Conservation (phyloP, 805 yeast species). For the Metschnikowia rubicola region DNA sequence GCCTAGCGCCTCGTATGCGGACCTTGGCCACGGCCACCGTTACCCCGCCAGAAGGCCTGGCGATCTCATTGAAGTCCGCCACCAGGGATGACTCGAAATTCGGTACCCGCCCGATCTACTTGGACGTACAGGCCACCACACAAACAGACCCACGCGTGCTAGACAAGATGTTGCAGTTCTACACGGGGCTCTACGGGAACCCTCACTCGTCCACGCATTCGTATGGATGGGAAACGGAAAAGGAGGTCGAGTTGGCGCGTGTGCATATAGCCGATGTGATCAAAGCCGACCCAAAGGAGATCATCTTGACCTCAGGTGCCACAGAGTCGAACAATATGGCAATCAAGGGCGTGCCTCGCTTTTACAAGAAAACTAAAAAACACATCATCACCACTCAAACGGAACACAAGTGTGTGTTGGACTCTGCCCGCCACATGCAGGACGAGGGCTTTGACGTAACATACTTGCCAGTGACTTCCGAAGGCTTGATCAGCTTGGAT, state of each 20-base stretch:
- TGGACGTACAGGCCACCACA: constrained; percentile 98
- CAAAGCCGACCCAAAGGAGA: constrained; percentile 93
- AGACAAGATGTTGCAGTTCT: constrained; percentile 80
- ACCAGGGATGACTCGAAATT: constrained; percentile 42
- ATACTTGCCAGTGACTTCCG: constrained; percentile 75
- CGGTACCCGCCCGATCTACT: constrained; percentile 87
- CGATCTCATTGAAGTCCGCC: constrained; percentile 42
- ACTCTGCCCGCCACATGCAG: constrained; percentile 89
- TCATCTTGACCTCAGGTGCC: constrained; percentile 95
- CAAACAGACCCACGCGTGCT: constrained; percentile 96
- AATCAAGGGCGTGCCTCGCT: constrained; percentile 91
- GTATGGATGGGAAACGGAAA: constrained; percentile 98
- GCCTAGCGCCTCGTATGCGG: neutral
- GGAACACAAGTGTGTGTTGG: constrained; percentile 98
- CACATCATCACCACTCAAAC: constrained; percentile 96
- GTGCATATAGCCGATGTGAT: constrained; percentile 77
- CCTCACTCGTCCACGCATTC: constrained; percentile 97
- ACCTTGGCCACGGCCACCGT: constrained; percentile 6
- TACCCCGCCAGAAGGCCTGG: constrained; percentile 48
- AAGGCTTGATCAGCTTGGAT: constrained; percentile 78
- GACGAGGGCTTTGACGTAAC: constrained; percentile 98
- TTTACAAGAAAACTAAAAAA: constrained; percentile 82
- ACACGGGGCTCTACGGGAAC: constrained; percentile 93
- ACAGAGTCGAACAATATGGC: constrained; percentile 96
- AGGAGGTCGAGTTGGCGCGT: constrained; percentile 85